A percentile compares a stretch with the other conserved stretches of the same genome.
Conservation (phyloP, 768 basidiomycete genomes). For the Suillus bovinus region DNA sequence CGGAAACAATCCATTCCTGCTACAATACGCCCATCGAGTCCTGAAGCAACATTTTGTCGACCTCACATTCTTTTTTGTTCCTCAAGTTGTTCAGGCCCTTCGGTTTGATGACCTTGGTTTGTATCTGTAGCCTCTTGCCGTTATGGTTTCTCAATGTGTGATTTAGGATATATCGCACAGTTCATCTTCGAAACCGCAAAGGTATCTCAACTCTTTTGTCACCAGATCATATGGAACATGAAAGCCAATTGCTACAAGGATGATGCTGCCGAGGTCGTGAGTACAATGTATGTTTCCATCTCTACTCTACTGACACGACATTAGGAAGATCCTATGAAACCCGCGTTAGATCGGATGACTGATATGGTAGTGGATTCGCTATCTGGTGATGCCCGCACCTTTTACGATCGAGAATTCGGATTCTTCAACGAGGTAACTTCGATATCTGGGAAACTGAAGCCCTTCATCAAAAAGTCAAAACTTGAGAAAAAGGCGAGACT, state of each 20-base stretch:
- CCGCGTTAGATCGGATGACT: slow-evolving; percentile 86
- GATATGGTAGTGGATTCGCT: slow-evolving; percentile 77
- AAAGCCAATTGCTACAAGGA: slow-evolving; percentile 97
- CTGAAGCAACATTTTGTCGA: slow-evolving; percentile 94
- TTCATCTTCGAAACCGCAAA: slow-evolving; percentile 98
- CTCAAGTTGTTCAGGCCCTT: slow-evolving; percentile 95
- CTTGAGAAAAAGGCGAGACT: slow-evolving; percentile 86
- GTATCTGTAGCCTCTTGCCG: slow-evolving; percentile 16
- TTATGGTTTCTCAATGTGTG: background rate
- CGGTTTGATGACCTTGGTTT: slow-evolving; percentile 86
- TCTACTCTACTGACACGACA: slow-evolving; percentile 11
- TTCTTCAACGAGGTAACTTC: slow-evolving; percentile 98
- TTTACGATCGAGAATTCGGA: slow-evolving; percentile 92
- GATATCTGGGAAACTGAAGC: slow-evolving; percentile 96
- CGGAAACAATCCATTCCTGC: slow-evolving; percentile 76
- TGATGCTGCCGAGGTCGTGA: slow-evolving; percentile 80
- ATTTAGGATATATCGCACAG: slow-evolving; percentile 83
- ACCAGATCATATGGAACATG: slow-evolving; percentile 99
- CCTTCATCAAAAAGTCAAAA: slow-evolving; percentile 93
- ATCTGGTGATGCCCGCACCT: slow-evolving; percentile 83
- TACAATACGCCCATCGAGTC: slow-evolving; percentile 97
- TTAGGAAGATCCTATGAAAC: slow-evolving; percentile 95
- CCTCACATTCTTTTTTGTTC: slow-evolving; percentile 97
- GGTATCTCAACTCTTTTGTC: slow-evolving; percentile 96
- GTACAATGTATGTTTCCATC: slow-evolving; percentile 24